Percentiles rank a stretch among this genome's conserved stretches.
These are phyloP conservation scores for Cordyceps militaris DNA, from an alignment of 2,329 filamentous ascomycete genomes.

Conservation along the genomic window DNA sequence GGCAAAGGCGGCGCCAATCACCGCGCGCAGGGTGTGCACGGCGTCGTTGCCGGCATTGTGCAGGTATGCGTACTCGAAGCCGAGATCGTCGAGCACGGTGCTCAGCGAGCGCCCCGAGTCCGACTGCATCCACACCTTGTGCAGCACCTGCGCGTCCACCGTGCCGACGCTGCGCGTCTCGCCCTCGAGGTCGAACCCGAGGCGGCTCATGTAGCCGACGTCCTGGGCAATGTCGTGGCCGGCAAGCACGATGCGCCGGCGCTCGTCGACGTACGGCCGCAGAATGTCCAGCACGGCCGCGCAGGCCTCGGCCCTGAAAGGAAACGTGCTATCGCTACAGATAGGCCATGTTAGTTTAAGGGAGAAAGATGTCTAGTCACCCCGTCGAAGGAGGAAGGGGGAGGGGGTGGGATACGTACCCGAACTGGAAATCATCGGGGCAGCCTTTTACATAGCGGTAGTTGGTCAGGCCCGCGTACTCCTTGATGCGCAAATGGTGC, in stretches of 20 bases:
- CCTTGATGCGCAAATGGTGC: slow-evolving; percentile 70
- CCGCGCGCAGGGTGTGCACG: slow-evolving; percentile 66
- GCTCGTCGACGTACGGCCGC: slow-evolving; percentile 21
- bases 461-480: slow-evolving; percentile 63
- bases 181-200: slow-evolving; percentile 56
- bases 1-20: slow-evolving; percentile 45
- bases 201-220: slow-evolving; percentile 54
- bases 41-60: slow-evolving; percentile 90
- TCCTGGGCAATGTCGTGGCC: slow-evolving; percentile 69
- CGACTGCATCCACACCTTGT: slow-evolving; percentile 53
- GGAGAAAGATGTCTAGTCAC: too few relatives aligned
- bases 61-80: slow-evolving; percentile 56
- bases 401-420: slow-evolving; percentile 34
- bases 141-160: slow-evolving; percentile 68
- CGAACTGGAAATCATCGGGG: slow-evolving; percentile 69
- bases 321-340: slow-evolving; percentile 35
- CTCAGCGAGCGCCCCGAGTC: slow-evolving; percentile 49
- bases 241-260: slow-evolving; percentile 61
- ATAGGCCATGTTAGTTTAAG: background rate
- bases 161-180: slow-evolving; percentile 50
- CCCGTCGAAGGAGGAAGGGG: background rate
- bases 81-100: slow-evolving; percentile 55
- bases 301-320: slow-evolving; percentile 27
- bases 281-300: slow-evolving; percentile 32
- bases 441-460: slow-evolving; percentile 61